Evolutionary conservation across 495 filamentous ascomycete genomes (phyloP).

Genomic region (Ascodesmis nigricans): DNA sequence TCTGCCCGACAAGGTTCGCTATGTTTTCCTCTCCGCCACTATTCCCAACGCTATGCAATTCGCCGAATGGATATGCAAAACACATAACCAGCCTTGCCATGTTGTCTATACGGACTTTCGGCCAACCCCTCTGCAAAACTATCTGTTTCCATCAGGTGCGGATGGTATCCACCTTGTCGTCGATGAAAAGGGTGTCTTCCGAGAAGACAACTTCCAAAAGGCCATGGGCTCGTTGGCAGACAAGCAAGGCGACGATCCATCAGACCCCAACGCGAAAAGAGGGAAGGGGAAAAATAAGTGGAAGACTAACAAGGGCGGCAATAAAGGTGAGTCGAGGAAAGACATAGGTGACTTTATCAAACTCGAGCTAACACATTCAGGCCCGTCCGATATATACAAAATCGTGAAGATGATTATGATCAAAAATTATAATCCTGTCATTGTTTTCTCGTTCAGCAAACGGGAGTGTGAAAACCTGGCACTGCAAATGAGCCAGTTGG

Average conservation of each 20-base stretch:
- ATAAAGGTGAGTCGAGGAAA: conserved; percentile 24
- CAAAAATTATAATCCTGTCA: conserved; percentile 87
- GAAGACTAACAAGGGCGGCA: conserved; percentile 67
- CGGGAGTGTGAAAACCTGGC: conserved; percentile 77
- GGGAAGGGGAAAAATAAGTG: conserved; percentile 82
- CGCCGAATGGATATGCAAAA: conserved; percentile 95
- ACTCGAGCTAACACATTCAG: conserved; percentile 9
- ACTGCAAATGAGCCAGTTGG: conserved; percentile 55
- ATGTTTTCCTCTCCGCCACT: conserved; percentile 95
- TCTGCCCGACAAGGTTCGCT: conserved; percentile 90
- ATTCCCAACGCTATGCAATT: conserved; percentile 99
- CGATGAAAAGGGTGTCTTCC: conserved; percentile 85
- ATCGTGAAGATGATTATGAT: conserved; percentile 97
- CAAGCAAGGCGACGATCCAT: conserved; percentile 63
- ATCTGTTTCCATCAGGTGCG: conserved; percentile 85
- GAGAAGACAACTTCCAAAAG: conserved; percentile 89
- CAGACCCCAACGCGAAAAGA: conserved; percentile 50
- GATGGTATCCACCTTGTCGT: conserved; percentile 89
- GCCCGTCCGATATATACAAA: conserved; percentile 73
- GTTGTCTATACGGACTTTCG: conserved; percentile 97
- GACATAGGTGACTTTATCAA: conserved; percentile 2
- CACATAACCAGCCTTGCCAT: conserved; percentile 87
- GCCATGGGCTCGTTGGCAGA: conserved; percentile 80
- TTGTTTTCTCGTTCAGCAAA: conserved; percentile 98
- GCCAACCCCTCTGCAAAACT: conserved; percentile 87